Evolutionary conservation across 2,329 filamentous ascomycete species (phyloP), one percentile per base, ranked within the genome.

Genomic region (Thelonectria olida): DNA sequence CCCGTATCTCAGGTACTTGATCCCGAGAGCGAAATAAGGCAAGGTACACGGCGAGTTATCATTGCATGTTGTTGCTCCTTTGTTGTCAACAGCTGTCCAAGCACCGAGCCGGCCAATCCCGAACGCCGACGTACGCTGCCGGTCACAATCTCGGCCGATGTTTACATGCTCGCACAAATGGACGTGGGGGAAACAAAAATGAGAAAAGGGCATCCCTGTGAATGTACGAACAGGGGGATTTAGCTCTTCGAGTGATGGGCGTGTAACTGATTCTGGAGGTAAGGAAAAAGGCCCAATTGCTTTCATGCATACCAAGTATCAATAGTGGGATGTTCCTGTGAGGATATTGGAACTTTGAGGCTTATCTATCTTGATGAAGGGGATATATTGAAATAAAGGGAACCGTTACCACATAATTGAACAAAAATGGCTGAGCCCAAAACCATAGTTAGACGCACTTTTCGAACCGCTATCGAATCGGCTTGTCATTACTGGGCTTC

Each of bases 41-140:
- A 49, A 54, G 27, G 36, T 54, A 28, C 38, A 38, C 22, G 38
- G 45, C 36, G 22, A 49, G 41, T 19, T 44, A 15, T 25, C 22
- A 20, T 22, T 17, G 19, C 42, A 20, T 41, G 53, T 49, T 59
- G 23, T 39, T 52, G 13, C 47, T 51, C 51, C 47, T 47, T 58
- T 47, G 41, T 36, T 52, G 28, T 17, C 31, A 42, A n/a, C 31
- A 10, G 17, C n/a, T n/a, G n/a, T n/a, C 20, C 12, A 44, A 27
- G 49, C 25, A 45, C 28, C 20, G 25, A 45, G 38, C 38, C 27
- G 38, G 38, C 47, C 42, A 44, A 36, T 28, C 42, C 41, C 41
- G 19, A 45, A 44, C 13, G 27, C 27, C 13, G 44, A 41, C 45
- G 45, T 54, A 41, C 41, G 17, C 56, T 28, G 42, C 47, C 25